phyloP scores from a whole-genome alignment of 805 yeast species.

The Candida oleophila region DNA sequence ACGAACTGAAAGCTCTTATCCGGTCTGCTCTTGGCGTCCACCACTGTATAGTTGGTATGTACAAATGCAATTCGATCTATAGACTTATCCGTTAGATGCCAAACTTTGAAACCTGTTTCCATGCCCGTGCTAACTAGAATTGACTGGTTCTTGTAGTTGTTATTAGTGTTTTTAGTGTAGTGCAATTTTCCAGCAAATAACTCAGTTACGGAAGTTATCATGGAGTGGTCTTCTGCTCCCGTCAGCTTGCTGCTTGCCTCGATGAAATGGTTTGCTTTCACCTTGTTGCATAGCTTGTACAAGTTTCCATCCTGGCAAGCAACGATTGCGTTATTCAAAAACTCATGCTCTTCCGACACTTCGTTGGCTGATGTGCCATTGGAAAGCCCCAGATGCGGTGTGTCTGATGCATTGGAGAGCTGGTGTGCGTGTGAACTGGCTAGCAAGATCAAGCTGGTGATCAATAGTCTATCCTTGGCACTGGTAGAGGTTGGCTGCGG shows the following conservation, averaged over 20 bases:
- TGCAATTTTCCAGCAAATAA: too few species aligned
- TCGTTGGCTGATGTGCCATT: background rate
- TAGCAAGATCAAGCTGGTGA: background rate
- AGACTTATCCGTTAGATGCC: background rate
- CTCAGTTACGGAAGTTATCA: background rate
- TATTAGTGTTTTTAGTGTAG: background rate
- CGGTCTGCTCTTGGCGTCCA: conserved; percentile 1
- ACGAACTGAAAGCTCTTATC: conserved; percentile 19
- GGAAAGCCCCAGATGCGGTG: background rate
- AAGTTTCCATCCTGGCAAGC: conserved; percentile 19
- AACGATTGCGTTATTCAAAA: conserved; percentile 18
- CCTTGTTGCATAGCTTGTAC: conserved; percentile 11
- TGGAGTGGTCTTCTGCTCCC: background rate
- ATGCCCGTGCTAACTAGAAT: conserved; percentile 2
- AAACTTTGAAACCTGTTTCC: conserved; percentile 2
- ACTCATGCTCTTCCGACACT: conserved; percentile 10
- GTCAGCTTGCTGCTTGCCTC: background rate
- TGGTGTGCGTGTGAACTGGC: background rate
- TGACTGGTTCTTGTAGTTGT: background rate
- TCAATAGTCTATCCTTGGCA: background rate
- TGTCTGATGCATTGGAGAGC: background rate
- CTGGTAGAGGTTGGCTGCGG: background rate
- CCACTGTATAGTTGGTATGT: background rate
- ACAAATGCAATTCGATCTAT: background rate
- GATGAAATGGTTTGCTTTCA: background rate